Percentiles rank a stretch among this genome's conserved stretches.
Conservation (phyloP, 179 eudicot genomes). For the Amaranthus tricolor region DNA sequence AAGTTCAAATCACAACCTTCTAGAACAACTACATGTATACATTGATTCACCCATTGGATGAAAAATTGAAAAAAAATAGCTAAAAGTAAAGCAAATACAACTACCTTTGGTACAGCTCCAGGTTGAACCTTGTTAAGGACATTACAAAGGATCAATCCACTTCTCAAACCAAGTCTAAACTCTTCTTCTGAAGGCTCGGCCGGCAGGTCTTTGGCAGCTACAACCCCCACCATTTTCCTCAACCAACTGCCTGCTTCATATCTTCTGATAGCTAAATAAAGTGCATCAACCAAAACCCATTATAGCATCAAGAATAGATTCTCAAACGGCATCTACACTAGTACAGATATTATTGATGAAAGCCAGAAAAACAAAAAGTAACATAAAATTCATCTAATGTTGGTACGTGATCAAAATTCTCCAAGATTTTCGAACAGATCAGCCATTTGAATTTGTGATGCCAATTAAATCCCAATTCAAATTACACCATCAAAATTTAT, state of each 20-base stretch:
- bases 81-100: conserved; percentile 11
- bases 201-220: conserved; percentile 79
- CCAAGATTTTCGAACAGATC: not conserved
- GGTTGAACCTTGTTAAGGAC: conserved; percentile 84
- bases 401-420: not conserved
- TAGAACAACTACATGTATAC: not conserved
- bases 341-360: not conserved
- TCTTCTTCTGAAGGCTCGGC: conserved; percentile 97
- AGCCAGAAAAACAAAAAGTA: not conserved
- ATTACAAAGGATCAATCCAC: conserved; percentile 88
- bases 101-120: conserved; percentile 87
- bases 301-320: conserved; percentile 8
- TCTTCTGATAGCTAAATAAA: conserved; percentile 60
- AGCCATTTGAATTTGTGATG: not conserved
- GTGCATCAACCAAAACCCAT: conserved; percentile 20
- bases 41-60: not conserved
- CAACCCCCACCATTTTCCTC: conserved; percentile 84
- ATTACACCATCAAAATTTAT: no score
- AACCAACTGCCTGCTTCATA: conserved; percentile 93
- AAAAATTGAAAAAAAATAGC: not conserved
- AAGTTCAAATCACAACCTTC: conserved; percentile 3
- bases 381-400: not conserved
- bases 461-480: not conserved
- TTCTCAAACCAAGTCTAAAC: conserved; percentile 81
- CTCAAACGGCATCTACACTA: not conserved